Evolutionary conservation across 2,329 filamentous ascomycete genomes (phyloP), one percentile per base, ranked within the genome.

Genomic region (Mollisiaceae sp.): DNA sequence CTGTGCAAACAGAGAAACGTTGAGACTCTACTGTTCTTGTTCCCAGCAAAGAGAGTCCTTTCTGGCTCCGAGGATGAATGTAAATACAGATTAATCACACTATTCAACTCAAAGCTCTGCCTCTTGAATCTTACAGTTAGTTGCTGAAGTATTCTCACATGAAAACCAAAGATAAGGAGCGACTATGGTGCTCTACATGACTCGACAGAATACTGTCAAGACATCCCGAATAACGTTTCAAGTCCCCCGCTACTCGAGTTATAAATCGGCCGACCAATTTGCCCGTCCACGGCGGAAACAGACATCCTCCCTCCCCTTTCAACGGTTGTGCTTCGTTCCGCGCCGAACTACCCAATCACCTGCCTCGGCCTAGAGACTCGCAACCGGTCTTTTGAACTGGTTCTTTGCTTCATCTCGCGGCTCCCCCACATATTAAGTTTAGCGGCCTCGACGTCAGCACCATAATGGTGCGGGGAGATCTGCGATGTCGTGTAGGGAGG

Each of bases 371-470:
- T 8, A 5, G 3, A 8, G 14, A 54, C 18, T 32, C 9, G 24
- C 12, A 18, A 54, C 50, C 24, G n/a, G 50, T 57, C 15, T 57
- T 32, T 32, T 20, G 55, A 57, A 57, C 55, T 22, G 35, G 55
- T 41, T 9, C 6, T n/a, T 57, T 20, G 24, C 35, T 57, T 57
- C 35, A 22, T 39, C 35, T 57, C 55, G 55, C 20, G 55, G 32
- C 35, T 57, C 32, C 39, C 39, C 32, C 18, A 57, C 55, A 57
- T 12, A 39, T 38, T 39, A 20, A 27, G 55, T 11, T 38, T 57
- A 57, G 55, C n/a, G 12, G 24, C 62, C 36, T 38, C 57, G 20
- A 65, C 63, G 63, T 61, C 59, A 65, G 41, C 39, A 58, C 22
- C 41, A 12, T 32, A 39, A 36, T 61, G 58, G 32, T 57, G 58